Base-by-base conservation (phyloP, 176 grass and related monocot species). In the Phoenix dactylifera region DNA sequence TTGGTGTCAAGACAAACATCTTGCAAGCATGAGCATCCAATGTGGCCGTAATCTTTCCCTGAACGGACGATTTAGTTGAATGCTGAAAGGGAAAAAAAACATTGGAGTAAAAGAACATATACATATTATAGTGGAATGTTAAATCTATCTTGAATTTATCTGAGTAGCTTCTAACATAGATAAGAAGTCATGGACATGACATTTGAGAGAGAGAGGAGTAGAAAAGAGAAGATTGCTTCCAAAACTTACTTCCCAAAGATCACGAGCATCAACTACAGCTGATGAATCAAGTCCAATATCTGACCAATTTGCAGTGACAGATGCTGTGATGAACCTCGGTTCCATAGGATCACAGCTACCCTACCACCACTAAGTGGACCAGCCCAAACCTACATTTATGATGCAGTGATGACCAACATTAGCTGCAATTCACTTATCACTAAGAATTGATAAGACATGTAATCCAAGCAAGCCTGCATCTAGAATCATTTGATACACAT, bases 191-290 rank as follows among this genome's bases (percentile, higher is more conserved):
- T 4, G 5, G 5, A 30, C 28, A 26, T 26, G 26, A 26, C 5
- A 30, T 32, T 32, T 32, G 30, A 7, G 30, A 32, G 1, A 66
- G 44, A 66, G 49, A 28, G 3, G 7, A 29, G 4, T 24, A 51
- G 24, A 48, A 29, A 49, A 69, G 39, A 49, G 66, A 66, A 80
- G 62, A 65, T 19, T 15, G 32, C 32, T 35, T 35, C 32, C 63
- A 4, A 57, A 79, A 69, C 72, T 65, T 78, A 97, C 92, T 61
- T 74, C 84, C 92, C 92, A 97, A 75, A 97, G 76, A 72, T 97
- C 87, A 0, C 92, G 81, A 71, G 81, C 84, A 54, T 82, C 80
- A 57, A 79, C 81, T 15, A 79, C 24, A 0, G 83, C 57, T 1
- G 78, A 78, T 54, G 58, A 57, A 60, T 69, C 6, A 39, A 97